Evolutionary conservation across 805 yeast genomes (phyloP).

Genomic region (Candida sanyiensis): DNA sequence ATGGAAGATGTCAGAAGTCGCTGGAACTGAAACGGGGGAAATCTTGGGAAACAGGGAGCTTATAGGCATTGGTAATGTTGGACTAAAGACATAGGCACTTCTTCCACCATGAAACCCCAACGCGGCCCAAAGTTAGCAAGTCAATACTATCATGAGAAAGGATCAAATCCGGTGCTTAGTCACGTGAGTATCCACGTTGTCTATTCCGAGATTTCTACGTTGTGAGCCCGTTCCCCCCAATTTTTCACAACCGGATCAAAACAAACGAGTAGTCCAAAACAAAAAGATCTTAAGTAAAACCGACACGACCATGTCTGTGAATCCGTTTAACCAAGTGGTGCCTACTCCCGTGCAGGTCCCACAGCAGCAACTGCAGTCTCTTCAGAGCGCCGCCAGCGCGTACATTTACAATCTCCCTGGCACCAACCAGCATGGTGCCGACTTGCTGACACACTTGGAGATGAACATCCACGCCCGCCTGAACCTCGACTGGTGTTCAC

Average conservation of each 20-base stretch:
- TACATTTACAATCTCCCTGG: slow-evolving; percentile 16
- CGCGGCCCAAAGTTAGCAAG: no score
- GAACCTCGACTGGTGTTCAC: slow-evolving; percentile 25
- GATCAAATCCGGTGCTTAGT: no score
- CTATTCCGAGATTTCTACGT: no score
- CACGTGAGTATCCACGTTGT: not conserved
- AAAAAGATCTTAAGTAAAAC: not conserved
- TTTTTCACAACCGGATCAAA: not conserved
- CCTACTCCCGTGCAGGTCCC: slow-evolving; percentile 15
- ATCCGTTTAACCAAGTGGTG: slow-evolving; percentile 8
- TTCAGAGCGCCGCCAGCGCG: not conserved
- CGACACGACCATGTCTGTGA: not conserved
- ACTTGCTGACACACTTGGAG: slow-evolving; percentile 23
- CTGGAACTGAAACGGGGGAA: no score
- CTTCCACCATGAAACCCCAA: no score
- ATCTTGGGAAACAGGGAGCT: no score
- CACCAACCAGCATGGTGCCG: slow-evolving; percentile 20
- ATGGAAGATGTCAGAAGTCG: no score
- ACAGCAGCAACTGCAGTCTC: slow-evolving; percentile 6
- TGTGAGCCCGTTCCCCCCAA: not conserved
- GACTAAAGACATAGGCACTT: no score
- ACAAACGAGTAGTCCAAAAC: not conserved
- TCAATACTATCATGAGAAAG: no score
- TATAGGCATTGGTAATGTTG: no score
- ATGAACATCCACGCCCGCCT: slow-evolving; percentile 19